Evolutionary conservation across 768 basidiomycete genomes (phyloP), one percentile per base, ranked within the genome.

Genomic region (Russula dissimulans): DNA sequence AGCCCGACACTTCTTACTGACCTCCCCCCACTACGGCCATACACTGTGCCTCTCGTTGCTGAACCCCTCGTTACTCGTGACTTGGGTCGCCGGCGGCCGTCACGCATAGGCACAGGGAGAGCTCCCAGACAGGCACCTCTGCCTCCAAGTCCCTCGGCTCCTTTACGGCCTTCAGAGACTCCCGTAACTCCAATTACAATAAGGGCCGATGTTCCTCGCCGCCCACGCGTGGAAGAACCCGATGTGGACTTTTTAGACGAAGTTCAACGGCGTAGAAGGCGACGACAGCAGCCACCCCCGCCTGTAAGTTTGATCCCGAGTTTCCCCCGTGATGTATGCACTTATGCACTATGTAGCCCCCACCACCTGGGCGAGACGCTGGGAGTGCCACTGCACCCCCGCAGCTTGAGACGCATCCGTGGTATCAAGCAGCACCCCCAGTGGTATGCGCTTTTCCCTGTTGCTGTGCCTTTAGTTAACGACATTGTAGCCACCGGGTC

Each of bases 1-100:
- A 77, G 76, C 61, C 78, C 79, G 55, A 64, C 66, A 48, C 67
- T 67, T 60, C 64, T 66, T 42, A 59, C 68, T 1, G 71, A 71
- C 14, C 26, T 72, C 5, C 69, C 75, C 9, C 69, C 70, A 45
- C 26, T 47, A 48, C 72, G 70, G 18, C 63, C 65, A 1, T 46
- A 36, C 15, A 65, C 65, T 0, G 57, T 64, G 2, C 65, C 65
- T 4, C 11, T 58, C 9, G 3, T 48, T 11, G 6, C 43, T 2
- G 62, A 60, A 14, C 65, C 62, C 18, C 36, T 54, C 12, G 41
- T 43, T 15, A 50, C 53, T 50, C 67, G 44, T 49, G 63, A 62
- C 54, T 39, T 48, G 54, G 52, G 51, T 34, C 58, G 49, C 54
- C 50, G 56, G 11, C 56, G 45, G 14, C 51, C 51, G 7, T 46